A percentile compares a stretch with the other conserved stretches of the same genome.
phyloP scores from a whole-genome alignment of 495 filamentous ascomycete genomes.

The Staphylotrichum longicolle region DNA sequence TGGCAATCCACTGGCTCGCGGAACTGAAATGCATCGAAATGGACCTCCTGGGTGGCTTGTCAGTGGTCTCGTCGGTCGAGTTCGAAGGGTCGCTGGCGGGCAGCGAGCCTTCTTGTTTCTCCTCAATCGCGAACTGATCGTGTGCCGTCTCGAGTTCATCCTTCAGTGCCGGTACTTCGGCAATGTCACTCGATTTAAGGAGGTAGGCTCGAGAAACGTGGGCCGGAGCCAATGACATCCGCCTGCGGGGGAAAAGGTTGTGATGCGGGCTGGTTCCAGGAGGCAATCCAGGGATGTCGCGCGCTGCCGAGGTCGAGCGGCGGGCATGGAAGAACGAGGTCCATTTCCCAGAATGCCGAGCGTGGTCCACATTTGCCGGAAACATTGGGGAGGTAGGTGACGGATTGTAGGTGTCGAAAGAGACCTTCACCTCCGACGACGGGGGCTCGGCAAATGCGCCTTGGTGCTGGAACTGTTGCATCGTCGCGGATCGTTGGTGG shows the following conservation, averaged over 20 bases:
- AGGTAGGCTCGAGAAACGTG: constrained; percentile 32
- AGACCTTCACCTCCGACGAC: constrained; percentile 32
- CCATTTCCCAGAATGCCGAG: constrained; percentile 36
- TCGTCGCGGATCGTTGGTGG: constrained; percentile 75
- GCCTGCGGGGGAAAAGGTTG: constrained; percentile 31
- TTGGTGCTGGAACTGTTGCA: constrained; percentile 50
- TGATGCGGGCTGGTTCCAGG: constrained; percentile 30
- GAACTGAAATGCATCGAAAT: constrained; percentile 56
- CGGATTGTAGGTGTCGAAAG: constrained; percentile 36
- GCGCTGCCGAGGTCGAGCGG: constrained; percentile 20
- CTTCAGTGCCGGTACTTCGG: constrained; percentile 15
- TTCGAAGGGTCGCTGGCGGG: constrained; percentile 21
- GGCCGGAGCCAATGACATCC: constrained; percentile 27
- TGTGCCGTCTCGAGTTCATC: constrained; percentile 19
- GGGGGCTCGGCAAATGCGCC: constrained; percentile 22
- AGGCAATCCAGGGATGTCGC: constrained; percentile 25
- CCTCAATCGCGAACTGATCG: constrained; percentile 7
- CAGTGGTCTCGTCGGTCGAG: constrained; percentile 33
- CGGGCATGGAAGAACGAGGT: constrained; percentile 49
- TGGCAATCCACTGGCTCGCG: constrained; percentile 49
- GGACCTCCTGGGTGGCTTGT: constrained; percentile 46
- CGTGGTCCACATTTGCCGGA: constrained; percentile 12
- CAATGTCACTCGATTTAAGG: constrained; percentile 33
- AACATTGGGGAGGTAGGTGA: constrained; percentile 17
- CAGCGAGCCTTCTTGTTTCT: constrained; percentile 15